Base-by-base conservation (phyloP, 2,329 filamentous ascomycete species). In the Apiospora phragmitis region DNA sequence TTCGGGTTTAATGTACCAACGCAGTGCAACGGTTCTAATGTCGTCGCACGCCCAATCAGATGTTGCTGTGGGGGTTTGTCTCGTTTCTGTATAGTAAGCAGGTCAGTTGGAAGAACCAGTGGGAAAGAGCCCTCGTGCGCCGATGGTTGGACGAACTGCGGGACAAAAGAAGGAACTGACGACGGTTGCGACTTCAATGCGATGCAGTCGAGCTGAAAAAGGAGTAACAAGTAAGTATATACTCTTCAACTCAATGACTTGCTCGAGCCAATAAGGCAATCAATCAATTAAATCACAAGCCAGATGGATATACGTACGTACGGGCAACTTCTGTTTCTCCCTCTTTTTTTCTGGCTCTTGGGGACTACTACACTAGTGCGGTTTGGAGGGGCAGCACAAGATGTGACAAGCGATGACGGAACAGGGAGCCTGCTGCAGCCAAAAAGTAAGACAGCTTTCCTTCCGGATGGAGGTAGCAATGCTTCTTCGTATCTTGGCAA, bases 361-460 rank as follows among this genome's bases (percentile, higher is more conserved):
- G 55, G 12, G 29, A 62, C 55, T 62, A 38, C 32, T 16, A 38
- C 7, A 14, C 32, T 62, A 62, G 55, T 62, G 55, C 55, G 18
- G 32, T 62, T 62, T 62, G 55, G 55, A 62, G 55, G 55, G 55
- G 55, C 55, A 62, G 55, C 55, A 38, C 55, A 62, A 38, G 55
- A 62, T 62, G 55, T 38, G 55, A 62, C 55, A 62, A 62, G 55
- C 55, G 55, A 62, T 62, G 55, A 62, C 55, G 55, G 55, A 62
- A 62, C 55, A 59, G 29, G 38, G 29, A 59, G 51, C 35, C 55
- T 3, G 55, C 55, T 62, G 55, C 55, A 62, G 55, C 32, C 32
- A 12, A n/a, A 12, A 38, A 5, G 55, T 62, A 62, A 62, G 55
- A 62, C 55, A 38, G 29, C 29, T 12, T 26, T 59, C 51, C 29